These are phyloP conservation scores for Gamsiella multidivaricata DNA, from an alignment of 192 early-diverging fungal genomes.

Conservation along the genomic window DNA sequence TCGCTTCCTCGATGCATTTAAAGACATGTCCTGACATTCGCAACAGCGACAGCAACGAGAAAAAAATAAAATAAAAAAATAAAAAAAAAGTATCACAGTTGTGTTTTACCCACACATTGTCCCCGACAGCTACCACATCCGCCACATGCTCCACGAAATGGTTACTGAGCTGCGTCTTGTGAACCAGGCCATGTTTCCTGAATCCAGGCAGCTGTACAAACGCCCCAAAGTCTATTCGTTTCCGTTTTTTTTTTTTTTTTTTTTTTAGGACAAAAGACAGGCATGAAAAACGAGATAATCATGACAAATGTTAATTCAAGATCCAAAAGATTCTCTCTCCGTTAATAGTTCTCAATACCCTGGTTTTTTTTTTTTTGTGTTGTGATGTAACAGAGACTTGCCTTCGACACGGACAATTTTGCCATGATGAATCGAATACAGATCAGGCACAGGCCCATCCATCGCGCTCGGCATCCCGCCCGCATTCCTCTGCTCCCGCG, in stretches of 20 bases:
- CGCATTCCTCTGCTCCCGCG: not conserved
- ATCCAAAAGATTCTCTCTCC: too few species aligned
- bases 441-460: slow-evolving; percentile 46
- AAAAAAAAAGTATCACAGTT: not conserved
- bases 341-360: too few species aligned
- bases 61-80: not conserved
- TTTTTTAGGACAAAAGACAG: too few species aligned
- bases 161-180: slow-evolving; percentile 51
- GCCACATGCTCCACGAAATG: slow-evolving; percentile 52
- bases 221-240: slow-evolving; percentile 56
- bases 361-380: too few species aligned
- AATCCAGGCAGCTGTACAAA: slow-evolving; percentile 53
- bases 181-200: slow-evolving; percentile 46
- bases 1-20: too few species aligned
- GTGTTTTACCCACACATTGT: slow-evolving; percentile 55
- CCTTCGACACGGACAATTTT: slow-evolving; percentile 46
- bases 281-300: too few species aligned
- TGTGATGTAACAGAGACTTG: too few species aligned
- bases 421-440: slow-evolving; percentile 57
- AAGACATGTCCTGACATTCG: too few species aligned
- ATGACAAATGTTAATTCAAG: too few species aligned
- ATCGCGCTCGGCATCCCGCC: not conserved
- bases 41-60: too few species aligned
- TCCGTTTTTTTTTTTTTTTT: not conserved
- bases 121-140: slow-evolving; percentile 52